Conservation (phyloP, 164 flowering plant genomes). For the Protea cynaroides region DNA sequence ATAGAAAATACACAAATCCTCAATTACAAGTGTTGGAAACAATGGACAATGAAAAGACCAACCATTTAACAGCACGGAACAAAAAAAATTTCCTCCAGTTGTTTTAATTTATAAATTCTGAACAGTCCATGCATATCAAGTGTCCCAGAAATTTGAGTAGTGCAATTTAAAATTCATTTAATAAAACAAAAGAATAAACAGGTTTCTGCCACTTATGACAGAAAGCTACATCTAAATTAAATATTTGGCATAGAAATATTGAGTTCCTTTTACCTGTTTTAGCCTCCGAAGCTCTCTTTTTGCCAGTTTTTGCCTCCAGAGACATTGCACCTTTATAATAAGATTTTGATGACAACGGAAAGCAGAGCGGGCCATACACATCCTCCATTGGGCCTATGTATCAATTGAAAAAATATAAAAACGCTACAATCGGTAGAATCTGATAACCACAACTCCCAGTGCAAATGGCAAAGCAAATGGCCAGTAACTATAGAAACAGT, state of each 20-base stretch:
- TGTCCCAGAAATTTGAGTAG: too few relatives aligned
- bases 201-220: not conserved
- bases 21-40: too few relatives aligned
- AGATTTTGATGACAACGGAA: conserved; percentile 41
- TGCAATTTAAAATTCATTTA: too few relatives aligned
- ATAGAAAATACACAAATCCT: too few relatives aligned
- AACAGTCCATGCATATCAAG: too few relatives aligned
- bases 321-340: conserved; percentile 74
- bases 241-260: not conserved
- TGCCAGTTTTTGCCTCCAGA: conserved; percentile 83
- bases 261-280: conserved; percentile 40
- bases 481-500: not conserved
- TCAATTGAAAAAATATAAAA: not conserved
- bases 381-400: conserved; percentile 74
- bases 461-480: too few relatives aligned
- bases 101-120: too few relatives aligned
- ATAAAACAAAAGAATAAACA: not conserved
- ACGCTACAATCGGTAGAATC: not conserved
- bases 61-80: too few relatives aligned
- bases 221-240: not conserved
- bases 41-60: too few relatives aligned
- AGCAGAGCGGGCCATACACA: conserved; percentile 47
- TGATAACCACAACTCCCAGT: too few relatives aligned
- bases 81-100: too few relatives aligned
- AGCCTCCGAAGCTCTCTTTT: conserved; percentile 73